Conservation (phyloP, 331 rosid genomes). For the Telfairia occidentalis region DNA sequence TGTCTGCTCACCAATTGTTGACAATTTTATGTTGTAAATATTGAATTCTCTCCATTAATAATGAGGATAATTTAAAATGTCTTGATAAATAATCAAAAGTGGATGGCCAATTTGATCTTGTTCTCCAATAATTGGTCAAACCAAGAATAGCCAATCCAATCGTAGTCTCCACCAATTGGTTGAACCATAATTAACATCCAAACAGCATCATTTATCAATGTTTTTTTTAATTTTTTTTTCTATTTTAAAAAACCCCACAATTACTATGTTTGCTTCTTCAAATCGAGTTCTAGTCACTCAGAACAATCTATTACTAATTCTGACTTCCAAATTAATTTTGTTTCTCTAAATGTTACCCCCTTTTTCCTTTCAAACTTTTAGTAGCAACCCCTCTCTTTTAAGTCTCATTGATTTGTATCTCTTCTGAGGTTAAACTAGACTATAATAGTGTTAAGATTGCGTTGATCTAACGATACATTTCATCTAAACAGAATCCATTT, state of each 20-base stretch:
- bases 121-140: conserved; percentile 3
- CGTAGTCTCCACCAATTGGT: background rate
- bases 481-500: background rate
- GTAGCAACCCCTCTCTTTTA: too few relatives aligned
- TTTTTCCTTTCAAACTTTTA: too few relatives aligned
- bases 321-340: background rate
- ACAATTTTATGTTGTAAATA: background rate
- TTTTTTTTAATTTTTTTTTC: too few relatives aligned
- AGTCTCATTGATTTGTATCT: background rate
- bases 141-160: background rate
- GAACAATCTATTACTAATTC: background rate
- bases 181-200: background rate
- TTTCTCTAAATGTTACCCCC: too few relatives aligned
- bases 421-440: background rate
- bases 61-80: background rate
- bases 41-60: background rate
- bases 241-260: background rate
- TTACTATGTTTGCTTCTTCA: background rate
- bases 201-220: background rate
- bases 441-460: background rate
- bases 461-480: background rate
- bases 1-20: background rate
- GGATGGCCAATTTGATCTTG: background rate
- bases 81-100: background rate
- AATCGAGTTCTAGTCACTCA: background rate